Evolutionary conservation across 768 basidiomycete genomes (phyloP), one percentile per base, ranked within the genome.

Genomic region (Favolaschia claudopus): DNA sequence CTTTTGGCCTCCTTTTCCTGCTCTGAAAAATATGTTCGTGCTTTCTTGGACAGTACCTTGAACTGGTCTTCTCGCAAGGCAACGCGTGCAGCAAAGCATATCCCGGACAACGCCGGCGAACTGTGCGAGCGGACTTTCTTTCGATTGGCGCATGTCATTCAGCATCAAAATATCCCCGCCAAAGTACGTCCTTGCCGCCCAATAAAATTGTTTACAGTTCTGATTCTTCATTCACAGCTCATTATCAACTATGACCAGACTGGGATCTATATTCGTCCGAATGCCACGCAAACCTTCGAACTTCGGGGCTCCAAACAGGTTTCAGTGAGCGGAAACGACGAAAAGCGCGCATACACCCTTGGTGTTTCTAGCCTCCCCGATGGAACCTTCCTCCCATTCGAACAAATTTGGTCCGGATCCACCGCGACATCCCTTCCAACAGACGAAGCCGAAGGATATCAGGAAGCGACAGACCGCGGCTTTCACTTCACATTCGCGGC

Each of bases 331-430:
- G 46, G 46, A 6, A 48, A 48, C 19, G 33, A 48, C 25, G 46
- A 48, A 24, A 36, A 48, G 8, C 32, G 46, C 6, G 46, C 33
- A 1, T 48, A 48, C 13, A 48, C 46, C 8, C 2, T 48, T 2
- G 46, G 46, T 29, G 15, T 17, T 69, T 68, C 32, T 62, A 71
- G 29, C 50, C 60, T 8, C 47, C 68, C 24, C 67, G 55, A 60
- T 20, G 19, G 46, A 13, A 3, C 22, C 6, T 19, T 45, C 1
- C 46, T 36, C 3, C 32, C 46, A 14, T 10, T 48, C 2, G 46
- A 48, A 24, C 32, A 34, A 9, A 15, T 48, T 7, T 48, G 32
- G 46, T 48, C 46, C 12, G 66, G 68, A 0, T 20, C 24, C 1
- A 37, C 52, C 0, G 7, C 24, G 7, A 27, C 37, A 15, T 68